These are phyloP conservation scores for Leucogyrophana mollusca DNA, from an alignment of 768 basidiomycete genomes.

Conservation along the genomic window DNA sequence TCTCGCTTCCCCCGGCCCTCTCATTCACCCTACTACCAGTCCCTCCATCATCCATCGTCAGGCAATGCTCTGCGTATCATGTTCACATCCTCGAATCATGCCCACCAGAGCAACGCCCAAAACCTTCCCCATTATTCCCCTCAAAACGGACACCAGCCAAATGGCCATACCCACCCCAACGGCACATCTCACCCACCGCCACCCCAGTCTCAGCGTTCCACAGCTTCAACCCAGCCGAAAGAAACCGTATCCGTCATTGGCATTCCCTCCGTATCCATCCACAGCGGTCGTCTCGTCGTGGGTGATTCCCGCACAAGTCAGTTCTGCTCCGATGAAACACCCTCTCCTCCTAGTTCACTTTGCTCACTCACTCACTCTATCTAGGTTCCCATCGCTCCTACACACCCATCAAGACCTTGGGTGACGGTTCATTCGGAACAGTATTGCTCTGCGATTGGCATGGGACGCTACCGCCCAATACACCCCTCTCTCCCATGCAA, in stretches of 20 bases:
- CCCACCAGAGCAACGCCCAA: slow-evolving; percentile 18
- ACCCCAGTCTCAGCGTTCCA: slow-evolving; percentile 12
- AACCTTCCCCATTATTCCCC: slow-evolving; percentile 21
- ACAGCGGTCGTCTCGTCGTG: slow-evolving; percentile 66
- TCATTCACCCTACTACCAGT: slow-evolving; percentile 15
- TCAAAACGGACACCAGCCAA: slow-evolving; percentile 24
- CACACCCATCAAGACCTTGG: slow-evolving; percentile 93
- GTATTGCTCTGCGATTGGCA: slow-evolving; percentile 99
- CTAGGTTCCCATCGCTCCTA: slow-evolving; percentile 85
- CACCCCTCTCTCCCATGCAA: slow-evolving; percentile 92
- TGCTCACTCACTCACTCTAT: slow-evolving; percentile 14
- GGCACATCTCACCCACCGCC: slow-evolving; percentile 9
- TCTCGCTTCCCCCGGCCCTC: slow-evolving; percentile 11
- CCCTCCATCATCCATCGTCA: slow-evolving; percentile 10
- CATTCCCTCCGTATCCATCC: slow-evolving; percentile 75
- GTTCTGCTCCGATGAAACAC: slow-evolving; percentile 38
- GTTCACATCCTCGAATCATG: slow-evolving; percentile 32
- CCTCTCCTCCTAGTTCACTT: not conserved
- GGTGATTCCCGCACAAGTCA: slow-evolving; percentile 70
- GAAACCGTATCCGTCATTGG: slow-evolving; percentile 68
- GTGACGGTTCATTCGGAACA: slow-evolving; percentile 98
- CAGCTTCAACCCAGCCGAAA: slow-evolving; percentile 35
- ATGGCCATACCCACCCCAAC: slow-evolving; percentile 19
- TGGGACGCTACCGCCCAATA: slow-evolving; percentile 88
- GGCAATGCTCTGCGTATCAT: slow-evolving; percentile 35